These are phyloP conservation scores for Lotmaria passim DNA, from an alignment of 208 protist species.

Conservation along the genomic window DNA sequence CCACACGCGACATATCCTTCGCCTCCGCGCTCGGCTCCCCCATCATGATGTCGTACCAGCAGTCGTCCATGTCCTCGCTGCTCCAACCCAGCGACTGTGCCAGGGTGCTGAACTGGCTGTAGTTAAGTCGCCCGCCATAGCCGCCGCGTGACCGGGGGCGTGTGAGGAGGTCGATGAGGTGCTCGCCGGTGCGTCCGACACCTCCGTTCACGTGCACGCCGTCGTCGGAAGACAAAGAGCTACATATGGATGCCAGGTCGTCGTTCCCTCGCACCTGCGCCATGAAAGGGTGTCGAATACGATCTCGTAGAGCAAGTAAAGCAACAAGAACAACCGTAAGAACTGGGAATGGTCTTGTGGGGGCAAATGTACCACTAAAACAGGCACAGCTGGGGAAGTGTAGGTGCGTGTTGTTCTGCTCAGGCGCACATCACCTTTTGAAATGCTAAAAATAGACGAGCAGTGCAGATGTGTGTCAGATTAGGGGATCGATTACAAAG, in stretches of 20 bases:
- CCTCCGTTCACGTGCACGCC: not conserved
- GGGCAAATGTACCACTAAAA: too few species aligned
- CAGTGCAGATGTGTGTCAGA: too few species aligned
- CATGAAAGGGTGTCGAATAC: not conserved
- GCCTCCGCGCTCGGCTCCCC: slow-evolving; percentile 49
- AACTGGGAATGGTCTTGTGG: too few species aligned
- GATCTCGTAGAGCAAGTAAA: not conserved
- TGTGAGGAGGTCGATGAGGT: slow-evolving; percentile 42
- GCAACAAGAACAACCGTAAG: not conserved
- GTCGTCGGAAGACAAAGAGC: slow-evolving; percentile 14
- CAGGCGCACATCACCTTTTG: too few species aligned
- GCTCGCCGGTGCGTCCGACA: not conserved
- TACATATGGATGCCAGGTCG: slow-evolving; percentile 15
- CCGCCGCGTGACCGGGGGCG: slow-evolving; percentile 46
- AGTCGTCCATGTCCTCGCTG: slow-evolving; percentile 74
- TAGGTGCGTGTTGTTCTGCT: too few species aligned
- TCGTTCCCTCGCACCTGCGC: not conserved
- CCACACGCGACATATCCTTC: slow-evolving; percentile 48
- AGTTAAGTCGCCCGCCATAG: slow-evolving; percentile 62
- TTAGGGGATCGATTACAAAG: too few species aligned
- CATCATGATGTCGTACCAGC: slow-evolving; percentile 80
- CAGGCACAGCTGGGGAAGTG: too few species aligned
- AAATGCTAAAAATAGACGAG: too few species aligned
- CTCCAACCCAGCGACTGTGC: slow-evolving; percentile 51
- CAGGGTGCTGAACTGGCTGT: slow-evolving; percentile 50